Base-by-base conservation (phyloP, 345 rosid genomes). In the Melastoma malabathricum region DNA sequence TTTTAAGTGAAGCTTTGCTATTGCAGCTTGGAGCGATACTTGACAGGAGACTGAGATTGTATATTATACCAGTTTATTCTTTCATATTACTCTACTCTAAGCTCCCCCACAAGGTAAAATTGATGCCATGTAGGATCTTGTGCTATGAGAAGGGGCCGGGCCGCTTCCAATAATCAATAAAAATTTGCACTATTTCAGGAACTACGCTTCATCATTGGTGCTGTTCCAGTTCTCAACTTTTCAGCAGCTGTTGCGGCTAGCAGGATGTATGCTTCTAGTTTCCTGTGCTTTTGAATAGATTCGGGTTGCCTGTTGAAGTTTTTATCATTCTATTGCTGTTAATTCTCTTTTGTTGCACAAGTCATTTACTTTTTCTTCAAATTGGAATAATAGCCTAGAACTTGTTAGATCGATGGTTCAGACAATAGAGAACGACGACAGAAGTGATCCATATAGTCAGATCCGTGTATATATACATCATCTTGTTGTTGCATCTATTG, bases 161-260 rank as follows among this genome's bases (percentile, higher is more conserved):
- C 61, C 52, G 47, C 39, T 51, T 66, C 47, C 50, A 54, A 31
- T 48, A 54, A 46, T 43, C 48, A 31, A 2, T 51, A n/a, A 56
- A 18, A 16, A 16, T 43, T 44, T 48, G n/a, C 58, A 17, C 44
- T 63, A 57, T 53, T 67, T 76, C 80, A 92, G 97, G 98, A 92
- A 72, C 98, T 84, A 27, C 89, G 98, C 27, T 92, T 92, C 64
- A 84, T 92, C 53, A 82, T 92, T 69, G 78, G 82, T 64, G 72
- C 97, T 47, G 76, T 92, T 75, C 98, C 98, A 57, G 74, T 92
- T 66, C 72, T 92, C 72, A 92, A 92, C 81, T 77, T 92, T 60
- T 77, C 87, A 19, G 98, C 97, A 2, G 96, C 97, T 57, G 75
- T 84, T 72, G 81, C 88, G 66, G 96, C 88, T 49, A 82, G 72